Conservation (phyloP, 2,329 filamentous ascomycete genomes). For the Magnaporthiopsis incrustans region DNA sequence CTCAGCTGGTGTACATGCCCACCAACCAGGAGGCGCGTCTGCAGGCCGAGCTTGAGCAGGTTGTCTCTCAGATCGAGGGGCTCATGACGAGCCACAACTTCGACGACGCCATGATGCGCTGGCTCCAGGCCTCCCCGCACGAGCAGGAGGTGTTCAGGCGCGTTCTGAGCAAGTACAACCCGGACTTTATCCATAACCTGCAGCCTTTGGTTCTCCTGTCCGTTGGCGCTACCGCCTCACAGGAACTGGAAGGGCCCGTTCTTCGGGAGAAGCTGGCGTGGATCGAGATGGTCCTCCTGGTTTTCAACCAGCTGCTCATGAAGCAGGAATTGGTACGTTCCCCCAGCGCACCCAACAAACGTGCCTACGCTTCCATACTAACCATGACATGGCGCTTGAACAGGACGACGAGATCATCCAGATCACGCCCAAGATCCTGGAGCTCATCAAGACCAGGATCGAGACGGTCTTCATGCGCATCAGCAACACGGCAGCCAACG, state of each 20-base stretch:
- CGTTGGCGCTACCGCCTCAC: constrained; percentile 55
- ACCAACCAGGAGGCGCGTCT: constrained; percentile 34
- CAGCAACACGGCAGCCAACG: constrained; percentile 36
- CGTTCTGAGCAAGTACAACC: constrained; percentile 42
- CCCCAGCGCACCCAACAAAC: not conserved
- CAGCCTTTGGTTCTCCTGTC: constrained; percentile 56
- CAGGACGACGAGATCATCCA: constrained; percentile 47
- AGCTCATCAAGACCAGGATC: constrained; percentile 41
- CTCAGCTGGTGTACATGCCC: constrained; percentile 29
- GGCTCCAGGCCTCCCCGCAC: constrained; percentile 53
- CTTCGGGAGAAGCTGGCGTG: constrained; percentile 50
- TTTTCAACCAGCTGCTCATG: constrained; percentile 39
- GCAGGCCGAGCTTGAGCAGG: constrained; percentile 46
- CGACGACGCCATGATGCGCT: constrained; percentile 57
- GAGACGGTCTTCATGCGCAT: constrained; percentile 46
- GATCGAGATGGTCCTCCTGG: constrained; percentile 51
- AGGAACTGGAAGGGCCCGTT: constrained; percentile 44
- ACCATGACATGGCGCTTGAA: not conserved
- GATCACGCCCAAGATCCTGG: constrained; percentile 50
- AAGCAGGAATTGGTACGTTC: constrained; percentile 39
- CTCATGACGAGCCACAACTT: constrained; percentile 53
- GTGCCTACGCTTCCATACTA: not conserved
- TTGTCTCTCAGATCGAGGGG: constrained; percentile 51
- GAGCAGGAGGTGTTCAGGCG: constrained; percentile 56
- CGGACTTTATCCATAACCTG: constrained; percentile 45